These are phyloP conservation scores for Brassica cretica DNA, from an alignment of 345 rosid species.

Conservation along the genomic window DNA sequence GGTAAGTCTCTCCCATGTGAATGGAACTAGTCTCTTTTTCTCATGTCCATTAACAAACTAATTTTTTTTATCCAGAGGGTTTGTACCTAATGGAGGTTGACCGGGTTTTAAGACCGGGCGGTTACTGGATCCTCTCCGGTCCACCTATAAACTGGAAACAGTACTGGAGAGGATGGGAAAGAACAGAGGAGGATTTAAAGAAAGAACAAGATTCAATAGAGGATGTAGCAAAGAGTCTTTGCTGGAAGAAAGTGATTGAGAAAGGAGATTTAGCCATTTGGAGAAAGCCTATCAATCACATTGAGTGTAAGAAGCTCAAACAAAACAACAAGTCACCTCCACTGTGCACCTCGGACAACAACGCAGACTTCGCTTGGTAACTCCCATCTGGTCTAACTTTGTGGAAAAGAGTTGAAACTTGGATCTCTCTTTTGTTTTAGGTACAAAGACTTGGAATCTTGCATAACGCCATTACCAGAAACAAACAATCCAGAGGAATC, in stretches of 20 bases:
- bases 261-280: slow-evolving; percentile 69
- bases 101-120: slow-evolving; percentile 92
- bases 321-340: slow-evolving; percentile 53
- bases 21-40: too few species aligned
- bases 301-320: slow-evolving; percentile 62
- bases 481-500: slow-evolving; percentile 64
- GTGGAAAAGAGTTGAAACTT: not conserved
- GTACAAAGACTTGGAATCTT: slow-evolving; percentile 78
- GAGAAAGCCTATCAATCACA: slow-evolving; percentile 89
- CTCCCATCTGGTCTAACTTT: not conserved
- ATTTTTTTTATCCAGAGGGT: slow-evolving; percentile 51
- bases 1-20: slow-evolving; percentile 45
- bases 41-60: not conserved
- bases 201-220: slow-evolving; percentile 89
- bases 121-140: slow-evolving; percentile 94
- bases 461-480: slow-evolving; percentile 79
- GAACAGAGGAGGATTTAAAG: slow-evolving; percentile 76
- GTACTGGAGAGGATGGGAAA: slow-evolving; percentile 95
- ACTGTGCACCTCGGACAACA: slow-evolving; percentile 60
- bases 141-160: slow-evolving; percentile 92
- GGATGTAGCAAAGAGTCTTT: slow-evolving; percentile 67
- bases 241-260: slow-evolving; percentile 92
- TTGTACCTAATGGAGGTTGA: slow-evolving; percentile 86
- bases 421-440: slow-evolving; percentile 38
- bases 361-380: slow-evolving; percentile 79